phyloP scores from a whole-genome alignment of 768 basidiomycete species.

The Clitopilus passeckerianus region DNA sequence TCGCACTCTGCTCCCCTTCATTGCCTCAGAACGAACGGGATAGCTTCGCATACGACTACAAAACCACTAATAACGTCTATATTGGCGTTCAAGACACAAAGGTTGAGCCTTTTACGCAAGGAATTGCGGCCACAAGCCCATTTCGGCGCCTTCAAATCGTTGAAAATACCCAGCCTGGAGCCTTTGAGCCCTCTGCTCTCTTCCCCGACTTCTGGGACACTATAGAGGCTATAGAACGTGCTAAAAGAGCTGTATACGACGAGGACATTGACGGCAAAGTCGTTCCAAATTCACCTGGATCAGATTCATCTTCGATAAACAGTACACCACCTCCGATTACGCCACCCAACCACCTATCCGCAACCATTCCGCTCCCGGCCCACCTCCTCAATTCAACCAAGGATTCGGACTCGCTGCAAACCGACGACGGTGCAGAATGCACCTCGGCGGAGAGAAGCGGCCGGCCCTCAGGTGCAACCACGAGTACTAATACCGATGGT shows the following conservation, averaged over 20 bases:
- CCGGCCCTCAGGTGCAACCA: background rate
- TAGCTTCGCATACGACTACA: background rate
- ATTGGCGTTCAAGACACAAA: background rate
- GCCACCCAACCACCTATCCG: background rate
- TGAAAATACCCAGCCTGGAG: background rate
- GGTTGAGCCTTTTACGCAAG: background rate
- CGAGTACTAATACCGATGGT: constrained; percentile 1
- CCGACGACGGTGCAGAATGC: background rate
- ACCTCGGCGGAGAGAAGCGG: background rate
- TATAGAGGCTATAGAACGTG: background rate
- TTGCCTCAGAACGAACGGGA: background rate
- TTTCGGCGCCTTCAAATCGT: background rate
- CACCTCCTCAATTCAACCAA: background rate
- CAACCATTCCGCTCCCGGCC: background rate
- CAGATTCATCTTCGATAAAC: background rate
- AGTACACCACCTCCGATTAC: constrained; percentile 1
- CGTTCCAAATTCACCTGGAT: background rate
- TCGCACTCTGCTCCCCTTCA: background rate
- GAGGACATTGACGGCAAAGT: background rate
- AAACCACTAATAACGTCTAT: background rate
- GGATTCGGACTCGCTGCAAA: background rate
- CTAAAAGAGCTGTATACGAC: background rate
- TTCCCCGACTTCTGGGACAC: background rate
- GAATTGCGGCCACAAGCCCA: background rate
- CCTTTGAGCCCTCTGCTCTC: background rate